Conservation (phyloP, 2,329 filamentous ascomycete species). For the Chaetomiaceae sp. region DNA sequence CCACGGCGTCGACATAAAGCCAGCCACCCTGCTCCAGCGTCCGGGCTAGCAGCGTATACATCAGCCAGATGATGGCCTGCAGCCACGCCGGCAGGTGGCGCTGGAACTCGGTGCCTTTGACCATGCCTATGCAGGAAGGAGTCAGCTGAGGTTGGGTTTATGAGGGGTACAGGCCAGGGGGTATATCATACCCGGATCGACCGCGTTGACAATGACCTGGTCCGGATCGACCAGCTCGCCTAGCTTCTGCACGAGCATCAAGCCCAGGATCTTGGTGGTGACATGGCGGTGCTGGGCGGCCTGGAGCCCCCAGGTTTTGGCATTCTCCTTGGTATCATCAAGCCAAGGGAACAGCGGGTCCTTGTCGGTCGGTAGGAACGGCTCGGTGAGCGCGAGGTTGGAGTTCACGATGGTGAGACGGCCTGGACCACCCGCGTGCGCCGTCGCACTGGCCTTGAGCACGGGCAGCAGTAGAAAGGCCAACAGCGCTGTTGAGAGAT, state of each 20-base stretch:
- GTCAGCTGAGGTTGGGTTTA: too few relatives aligned
- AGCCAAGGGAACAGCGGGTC: background rate
- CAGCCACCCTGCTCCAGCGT: background rate
- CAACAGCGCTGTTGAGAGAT: constrained; percentile 47
- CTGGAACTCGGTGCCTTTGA: background rate
- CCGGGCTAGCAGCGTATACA: background rate
- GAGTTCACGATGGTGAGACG: background rate
- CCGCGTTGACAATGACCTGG: background rate
- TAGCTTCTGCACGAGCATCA: background rate
- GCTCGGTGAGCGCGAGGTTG: background rate
- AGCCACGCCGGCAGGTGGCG: background rate
- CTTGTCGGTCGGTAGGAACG: background rate
- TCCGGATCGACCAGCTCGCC: background rate
- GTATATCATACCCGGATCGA: too few relatives aligned
- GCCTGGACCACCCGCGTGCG: background rate
- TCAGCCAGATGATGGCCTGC: background rate
- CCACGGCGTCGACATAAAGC: background rate
- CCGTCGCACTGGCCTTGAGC: constrained; percentile 33
- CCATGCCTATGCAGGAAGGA: too few relatives aligned
- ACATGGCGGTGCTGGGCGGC: background rate
- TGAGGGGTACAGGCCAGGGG: too few relatives aligned
- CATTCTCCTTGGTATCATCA: background rate
- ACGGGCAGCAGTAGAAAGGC: constrained; percentile 45
- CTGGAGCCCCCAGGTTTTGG: background rate
- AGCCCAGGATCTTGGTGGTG: background rate